These are phyloP conservation scores for Sporisorium exsertum DNA, from an alignment of 1,284 basidiomycete species.

Conservation along the genomic window DNA sequence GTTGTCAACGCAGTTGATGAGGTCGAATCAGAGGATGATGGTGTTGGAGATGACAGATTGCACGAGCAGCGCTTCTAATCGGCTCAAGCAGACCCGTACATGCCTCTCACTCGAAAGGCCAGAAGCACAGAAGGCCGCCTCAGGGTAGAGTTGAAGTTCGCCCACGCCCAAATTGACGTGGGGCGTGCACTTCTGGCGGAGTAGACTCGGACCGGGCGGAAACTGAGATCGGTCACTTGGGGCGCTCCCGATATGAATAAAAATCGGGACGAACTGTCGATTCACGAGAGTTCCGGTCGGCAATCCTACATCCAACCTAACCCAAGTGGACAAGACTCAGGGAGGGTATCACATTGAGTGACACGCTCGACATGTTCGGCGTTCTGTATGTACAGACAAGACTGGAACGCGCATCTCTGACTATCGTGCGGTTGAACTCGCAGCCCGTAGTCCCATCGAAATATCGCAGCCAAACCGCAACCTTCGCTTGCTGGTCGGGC, in stretches of 20 bases:
- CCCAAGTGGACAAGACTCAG: no score
- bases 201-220: constrained; percentile 5
- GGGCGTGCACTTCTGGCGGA: background rate
- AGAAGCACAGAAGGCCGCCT: background rate
- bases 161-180: background rate
- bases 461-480: background rate
- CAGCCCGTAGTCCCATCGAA: background rate
- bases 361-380: no score
- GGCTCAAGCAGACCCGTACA: background rate
- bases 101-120: background rate
- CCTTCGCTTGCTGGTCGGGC: background rate
- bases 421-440: background rate
- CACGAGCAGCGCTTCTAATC: background rate
- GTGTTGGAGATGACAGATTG: background rate
- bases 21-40: background rate
- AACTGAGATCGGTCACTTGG: no score
- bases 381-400: no score
- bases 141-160: no score
- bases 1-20: background rate
- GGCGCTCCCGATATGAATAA: no score
- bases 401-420: constrained; percentile 20
- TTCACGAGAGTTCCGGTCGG: background rate
- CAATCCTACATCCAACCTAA: no score
- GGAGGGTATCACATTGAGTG: no score
- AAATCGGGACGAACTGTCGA: no score